Conservation (phyloP, 2,329 filamentous ascomycete genomes). For the Colletotrichum tropicicola region DNA sequence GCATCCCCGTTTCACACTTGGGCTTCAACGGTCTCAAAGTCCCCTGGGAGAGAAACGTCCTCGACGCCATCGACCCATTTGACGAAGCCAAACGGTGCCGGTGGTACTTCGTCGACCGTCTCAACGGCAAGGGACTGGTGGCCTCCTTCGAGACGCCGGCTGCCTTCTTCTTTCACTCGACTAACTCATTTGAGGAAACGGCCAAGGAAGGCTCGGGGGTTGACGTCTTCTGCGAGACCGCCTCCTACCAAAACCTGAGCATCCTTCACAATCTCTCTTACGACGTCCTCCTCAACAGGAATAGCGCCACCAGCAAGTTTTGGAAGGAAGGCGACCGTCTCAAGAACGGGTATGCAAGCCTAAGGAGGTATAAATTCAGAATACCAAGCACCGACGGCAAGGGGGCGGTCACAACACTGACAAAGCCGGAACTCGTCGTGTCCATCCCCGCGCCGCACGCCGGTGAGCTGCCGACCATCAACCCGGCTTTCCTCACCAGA, state of each 20-base stretch:
- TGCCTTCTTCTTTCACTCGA: slow-evolving; percentile 81
- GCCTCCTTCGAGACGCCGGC: slow-evolving; percentile 73
- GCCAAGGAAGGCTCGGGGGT: slow-evolving; percentile 43
- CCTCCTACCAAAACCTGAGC: slow-evolving; percentile 71
- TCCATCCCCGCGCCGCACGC: slow-evolving; percentile 60
- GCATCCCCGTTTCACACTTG: slow-evolving; percentile 74
- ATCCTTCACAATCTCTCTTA: slow-evolving; percentile 76
- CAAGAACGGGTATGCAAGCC: slow-evolving; percentile 44
- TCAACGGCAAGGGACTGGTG: slow-evolving; percentile 68
- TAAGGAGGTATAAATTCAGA: slow-evolving; percentile 55
- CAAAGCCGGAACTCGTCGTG: slow-evolving; percentile 14
- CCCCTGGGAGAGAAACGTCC: slow-evolving; percentile 71
- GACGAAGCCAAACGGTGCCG: slow-evolving; percentile 62
- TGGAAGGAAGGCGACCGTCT: slow-evolving; percentile 50
- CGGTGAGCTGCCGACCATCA: slow-evolving; percentile 74
- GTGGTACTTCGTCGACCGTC: slow-evolving; percentile 82
- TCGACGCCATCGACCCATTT: slow-evolving; percentile 74
- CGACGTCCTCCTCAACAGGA: slow-evolving; percentile 67
- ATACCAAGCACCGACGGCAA: slow-evolving; percentile 38
- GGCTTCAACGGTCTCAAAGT: slow-evolving; percentile 66
- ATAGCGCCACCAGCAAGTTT: slow-evolving; percentile 54
- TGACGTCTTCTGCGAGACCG: slow-evolving; percentile 72
- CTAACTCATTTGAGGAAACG: slow-evolving; percentile 78
- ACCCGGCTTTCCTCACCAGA: slow-evolving; percentile 61
- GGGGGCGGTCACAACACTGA: neutral